Evolutionary conservation across 805 yeast genomes (phyloP).

Genomic region (Kazachstania taianensis): DNA sequence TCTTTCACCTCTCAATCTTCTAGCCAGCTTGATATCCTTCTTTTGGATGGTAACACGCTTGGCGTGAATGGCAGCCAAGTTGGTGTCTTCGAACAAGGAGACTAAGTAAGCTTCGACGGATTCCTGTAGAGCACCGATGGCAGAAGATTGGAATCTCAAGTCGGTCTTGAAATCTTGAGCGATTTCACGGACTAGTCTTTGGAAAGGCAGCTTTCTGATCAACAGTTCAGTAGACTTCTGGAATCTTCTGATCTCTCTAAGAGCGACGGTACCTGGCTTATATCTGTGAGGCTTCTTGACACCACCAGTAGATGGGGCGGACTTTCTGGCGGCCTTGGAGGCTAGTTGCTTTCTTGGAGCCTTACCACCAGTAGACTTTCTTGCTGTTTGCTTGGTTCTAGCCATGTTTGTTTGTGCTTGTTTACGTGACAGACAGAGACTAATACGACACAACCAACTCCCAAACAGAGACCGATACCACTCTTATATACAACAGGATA

Average conservation of each 20-base stretch:
- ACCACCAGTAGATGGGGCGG: conserved; percentile 89
- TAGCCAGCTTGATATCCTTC: conserved; percentile 96
- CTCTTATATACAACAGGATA: background rate
- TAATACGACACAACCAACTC: background rate
- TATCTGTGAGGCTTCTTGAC: conserved; percentile 93
- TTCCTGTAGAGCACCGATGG: conserved; percentile 96
- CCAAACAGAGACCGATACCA: background rate
- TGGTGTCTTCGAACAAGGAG: conserved; percentile 93
- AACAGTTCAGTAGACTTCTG: conserved; percentile 92
- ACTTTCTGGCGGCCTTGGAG: conserved; percentile 87
- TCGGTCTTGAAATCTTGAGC: conserved; percentile 91
- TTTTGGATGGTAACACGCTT: conserved; percentile 98
- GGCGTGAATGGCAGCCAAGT: conserved; percentile 97
- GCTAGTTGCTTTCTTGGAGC: conserved; percentile 93
- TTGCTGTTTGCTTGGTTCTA: conserved; percentile 89
- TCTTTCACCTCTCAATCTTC: conserved; percentile 97
- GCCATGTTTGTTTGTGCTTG: conserved; percentile 42
- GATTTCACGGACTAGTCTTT: conserved; percentile 91
- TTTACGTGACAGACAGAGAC: background rate
- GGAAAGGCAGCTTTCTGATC: conserved; percentile 95
- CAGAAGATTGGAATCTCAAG: conserved; percentile 94
- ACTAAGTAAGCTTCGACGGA: conserved; percentile 97
- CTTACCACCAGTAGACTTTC: conserved; percentile 93
- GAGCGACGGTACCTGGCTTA: conserved; percentile 95
- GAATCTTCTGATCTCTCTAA: conserved; percentile 95